These are phyloP conservation scores for Barbatosphaeria neglecta DNA, from an alignment of 495 filamentous ascomycete genomes.

Conservation along the genomic window DNA sequence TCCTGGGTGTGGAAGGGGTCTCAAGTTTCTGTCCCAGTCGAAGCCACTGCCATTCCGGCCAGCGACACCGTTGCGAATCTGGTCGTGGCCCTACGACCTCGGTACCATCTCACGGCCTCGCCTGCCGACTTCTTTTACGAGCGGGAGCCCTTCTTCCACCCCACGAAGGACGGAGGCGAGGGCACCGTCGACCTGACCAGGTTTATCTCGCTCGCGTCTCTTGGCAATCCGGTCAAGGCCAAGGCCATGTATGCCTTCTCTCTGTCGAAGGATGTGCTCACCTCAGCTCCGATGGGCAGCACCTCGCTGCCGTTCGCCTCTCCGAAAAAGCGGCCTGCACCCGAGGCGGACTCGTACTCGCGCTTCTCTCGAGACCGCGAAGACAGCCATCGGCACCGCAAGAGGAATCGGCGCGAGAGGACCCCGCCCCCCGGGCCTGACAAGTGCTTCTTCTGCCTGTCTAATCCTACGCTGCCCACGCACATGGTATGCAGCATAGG, in stretches of 20 bases:
- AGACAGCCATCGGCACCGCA: slow-evolving; percentile 41
- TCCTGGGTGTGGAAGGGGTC: slow-evolving; percentile 47
- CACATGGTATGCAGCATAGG: slow-evolving; percentile 87
- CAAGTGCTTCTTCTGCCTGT: slow-evolving; percentile 89
- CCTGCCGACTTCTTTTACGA: slow-evolving; percentile 59
- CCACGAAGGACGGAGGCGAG: slow-evolving; percentile 11
- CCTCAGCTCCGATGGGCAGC: slow-evolving; percentile 49
- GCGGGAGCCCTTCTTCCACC: slow-evolving; percentile 84
- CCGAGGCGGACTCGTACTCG: slow-evolving; percentile 42
- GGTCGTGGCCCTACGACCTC: slow-evolving; percentile 61
- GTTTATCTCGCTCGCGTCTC: slow-evolving; percentile 77
- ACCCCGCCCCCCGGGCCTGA: slow-evolving; percentile 56
- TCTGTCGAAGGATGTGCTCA: slow-evolving; percentile 47
- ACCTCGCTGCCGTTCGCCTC: slow-evolving; percentile 57
- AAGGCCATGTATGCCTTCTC: slow-evolving; percentile 89
- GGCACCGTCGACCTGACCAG: slow-evolving; percentile 55
- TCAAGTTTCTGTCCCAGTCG: slow-evolving; percentile 32
- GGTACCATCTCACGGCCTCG: slow-evolving; percentile 76
- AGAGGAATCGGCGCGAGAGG: slow-evolving; percentile 30
- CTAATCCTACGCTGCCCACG: slow-evolving; percentile 65
- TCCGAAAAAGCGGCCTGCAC: slow-evolving; percentile 46
- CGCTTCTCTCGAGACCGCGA: slow-evolving; percentile 56
- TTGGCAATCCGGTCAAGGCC: slow-evolving; percentile 57
- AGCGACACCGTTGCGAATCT: slow-evolving; percentile 56
- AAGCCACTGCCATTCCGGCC: slow-evolving; percentile 26